Base-by-base conservation (phyloP, 2,329 filamentous ascomycete genomes). In the Metarhizium robertsii region DNA sequence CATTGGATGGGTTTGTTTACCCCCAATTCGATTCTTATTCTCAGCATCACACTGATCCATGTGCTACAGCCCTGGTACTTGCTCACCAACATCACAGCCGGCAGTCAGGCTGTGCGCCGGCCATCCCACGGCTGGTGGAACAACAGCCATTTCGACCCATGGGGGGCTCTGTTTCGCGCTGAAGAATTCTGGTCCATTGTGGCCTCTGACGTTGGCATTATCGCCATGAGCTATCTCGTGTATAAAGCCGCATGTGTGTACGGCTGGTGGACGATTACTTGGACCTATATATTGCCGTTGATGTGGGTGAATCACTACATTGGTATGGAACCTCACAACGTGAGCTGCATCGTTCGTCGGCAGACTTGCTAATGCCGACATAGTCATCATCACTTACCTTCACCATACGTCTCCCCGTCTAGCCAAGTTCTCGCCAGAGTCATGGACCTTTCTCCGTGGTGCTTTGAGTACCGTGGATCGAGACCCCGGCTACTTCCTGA, bases 241-340 rank as follows among this genome's bases (percentile, higher is more conserved):
- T 72, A 70, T 7, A 73, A 69, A 10, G 20, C 20, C 20, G 20
- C 20, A 25, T 25, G 20, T 25, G 71, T 87, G 47, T 83, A 80
- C 10, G 74, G 76, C 59, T 76, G 75, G 62, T 55, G 52, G 51
- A 85, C 78, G 47, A 75, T 84, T 16, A 70, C 79, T 54, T 71
- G 84, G 49, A 71, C 86, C 16, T 88, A 87, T 67, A 73, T 75
- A 32, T 74, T 85, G 40, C 85, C 86, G 16, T 88, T 86, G 68
- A 65, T 86, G 58, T 87, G 84, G 84, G 78, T 86, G 38, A 83
- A 88, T 73, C 81, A 87, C 74, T 88, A 84, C 84, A 76, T 88
- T 54, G 77, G 79, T 83, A 71, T 63, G 77, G 52, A 25, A 20
- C 7, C 11, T 25, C 20, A 25, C 20, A 25, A 25, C 20, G 20